Base-by-base conservation (phyloP, 495 filamentous ascomycete species). In the Aspergillus panamensis region DNA sequence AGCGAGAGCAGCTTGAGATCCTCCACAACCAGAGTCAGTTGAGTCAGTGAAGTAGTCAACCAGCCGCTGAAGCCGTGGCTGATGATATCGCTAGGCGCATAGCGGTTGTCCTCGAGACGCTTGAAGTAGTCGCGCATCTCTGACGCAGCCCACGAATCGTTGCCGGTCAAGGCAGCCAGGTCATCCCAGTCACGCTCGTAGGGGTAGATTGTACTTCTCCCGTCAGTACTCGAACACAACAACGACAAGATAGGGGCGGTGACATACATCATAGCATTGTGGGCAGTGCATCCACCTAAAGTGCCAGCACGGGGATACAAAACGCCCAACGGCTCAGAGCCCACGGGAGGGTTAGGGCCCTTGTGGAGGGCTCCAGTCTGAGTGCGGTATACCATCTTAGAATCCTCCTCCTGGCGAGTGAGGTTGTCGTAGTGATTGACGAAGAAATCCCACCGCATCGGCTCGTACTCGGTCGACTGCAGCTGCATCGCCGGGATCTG, bases 41-140 rank as follows among this genome's bases (percentile, higher is more conserved):
- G 73, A 0, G 80, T 76, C n/a, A 78, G 37, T 25, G 74, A 78
- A 1, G 79, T 84, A 35, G 69, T 63, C 30, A 86, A 70, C 80
- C 80, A 88, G 12, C 85, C 84, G 40, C 76, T 65, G 51, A 68
- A 80, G 12, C 85, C 84, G 62, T 87, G 85, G 30, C 80, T 80
- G 1, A 65, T 57, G 19, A 72, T 58, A 12, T 70, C 65, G 30
- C 68, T 73, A 0, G 73, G 67, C 7, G 73, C 60, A 60, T 86
- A 87, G 58, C 80, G 68, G 61, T 81, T 80, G 35, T 73, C 72
- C 67, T 86, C 84, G 13, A 86, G 55, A 19, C 58, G 55, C 20
- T 66, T 58, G 44, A 78, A 75, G 56, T 78, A 77, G 17, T 65
- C 52, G 3, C 70, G 68, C 73, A 77, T 78, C 32, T 73, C 74